Evolutionary conservation across 2,329 filamentous ascomycete genomes (phyloP).

Genomic region (Nothopassalora personata): DNA sequence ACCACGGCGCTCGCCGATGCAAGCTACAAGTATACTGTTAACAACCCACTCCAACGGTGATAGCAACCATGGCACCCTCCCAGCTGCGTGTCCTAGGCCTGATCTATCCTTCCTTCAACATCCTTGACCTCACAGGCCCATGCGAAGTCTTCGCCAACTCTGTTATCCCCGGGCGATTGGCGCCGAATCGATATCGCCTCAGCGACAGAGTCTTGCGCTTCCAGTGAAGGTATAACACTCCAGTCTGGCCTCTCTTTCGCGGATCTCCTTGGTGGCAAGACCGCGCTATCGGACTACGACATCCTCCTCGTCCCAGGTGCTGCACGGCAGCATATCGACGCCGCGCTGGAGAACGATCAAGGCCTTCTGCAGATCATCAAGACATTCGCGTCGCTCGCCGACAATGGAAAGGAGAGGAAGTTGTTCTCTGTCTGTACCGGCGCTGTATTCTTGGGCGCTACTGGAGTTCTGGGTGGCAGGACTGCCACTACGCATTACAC

Average conservation of each 20-base stretch:
- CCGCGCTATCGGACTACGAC: neutral
- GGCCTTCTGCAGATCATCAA: conserved; percentile 2
- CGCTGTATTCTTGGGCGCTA: conserved; percentile 4
- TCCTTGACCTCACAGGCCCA: conserved; percentile 15
- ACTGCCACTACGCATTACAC: conserved; percentile 12
- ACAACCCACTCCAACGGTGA: too few relatives aligned
- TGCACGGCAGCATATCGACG: neutral
- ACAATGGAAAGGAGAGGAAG: neutral
- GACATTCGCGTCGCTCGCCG: neutral
- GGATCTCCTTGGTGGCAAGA: neutral
- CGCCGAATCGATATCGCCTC: conserved; percentile 8
- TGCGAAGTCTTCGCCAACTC: conserved; percentile 15
- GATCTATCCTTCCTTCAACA: conserved; percentile 12
- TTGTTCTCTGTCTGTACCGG: conserved; percentile 15
- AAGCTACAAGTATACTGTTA: too few relatives aligned
- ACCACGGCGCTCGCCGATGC: too few relatives aligned
- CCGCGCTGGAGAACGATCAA: conserved; percentile 4
- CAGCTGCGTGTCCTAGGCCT: conserved; percentile 7
- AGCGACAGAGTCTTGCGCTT: neutral
- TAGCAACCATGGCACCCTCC: too few relatives aligned
- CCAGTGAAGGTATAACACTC: conserved; percentile 9
- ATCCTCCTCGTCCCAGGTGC: conserved; percentile 12
- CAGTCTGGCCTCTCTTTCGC: conserved; percentile 2
- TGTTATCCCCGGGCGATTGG: neutral
- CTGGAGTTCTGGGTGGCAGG: conserved; percentile 3